Base-by-base conservation (phyloP, 805 yeast species). In the Zygosaccharomyces gambellarensis region DNA sequence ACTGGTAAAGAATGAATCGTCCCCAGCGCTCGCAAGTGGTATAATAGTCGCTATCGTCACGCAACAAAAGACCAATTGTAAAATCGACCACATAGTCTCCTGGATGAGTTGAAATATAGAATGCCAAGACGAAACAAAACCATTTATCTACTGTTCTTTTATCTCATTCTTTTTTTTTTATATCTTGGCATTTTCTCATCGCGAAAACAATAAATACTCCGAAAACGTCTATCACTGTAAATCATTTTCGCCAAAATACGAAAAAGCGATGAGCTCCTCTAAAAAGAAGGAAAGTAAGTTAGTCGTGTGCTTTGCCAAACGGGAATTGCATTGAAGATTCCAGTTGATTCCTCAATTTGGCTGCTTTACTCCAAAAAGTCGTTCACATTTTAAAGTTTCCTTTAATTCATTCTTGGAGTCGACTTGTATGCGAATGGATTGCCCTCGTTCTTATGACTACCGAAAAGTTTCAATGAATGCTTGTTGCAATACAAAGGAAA, bases 1-100 rank as follows among this genome's bases (percentile, higher is more conserved):
- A 39, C 45, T 50, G 7, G 57, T 49, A 46, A 64, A 58, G 28
- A 54, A 53, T 47, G 58, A 34, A 39, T 39, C 23, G 47, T 42
- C 25, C n/a, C 51, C 47, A 9, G 54, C 52, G 5, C 54, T 30
- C 4, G 52, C 46, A n/a, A 53, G 12, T 5, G 47, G 9, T 25
- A 25, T 25, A 25, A 25, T 41, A 8, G 43, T 22, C 12, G 47
- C 39, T 12, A 47, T 29, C 22, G 32, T 28, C 11, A 49, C 23
- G 29, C 44, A 32, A 19, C 32, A 29, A 30, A 36, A 19, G 27
- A 49, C 31, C 30, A 43, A 27, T 29, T 39, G 31, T 17, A 34
- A 30, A 36, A 27, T n/a, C 27, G 36, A 36, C 14, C 38, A n/a
- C 48, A 40, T 40, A 27, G 4, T 21, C 11, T 10, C 8, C 38